These are phyloP conservation scores for Zizania palustris DNA, from an alignment of 202 grass and related monocot genomes.

Conservation along the genomic window DNA sequence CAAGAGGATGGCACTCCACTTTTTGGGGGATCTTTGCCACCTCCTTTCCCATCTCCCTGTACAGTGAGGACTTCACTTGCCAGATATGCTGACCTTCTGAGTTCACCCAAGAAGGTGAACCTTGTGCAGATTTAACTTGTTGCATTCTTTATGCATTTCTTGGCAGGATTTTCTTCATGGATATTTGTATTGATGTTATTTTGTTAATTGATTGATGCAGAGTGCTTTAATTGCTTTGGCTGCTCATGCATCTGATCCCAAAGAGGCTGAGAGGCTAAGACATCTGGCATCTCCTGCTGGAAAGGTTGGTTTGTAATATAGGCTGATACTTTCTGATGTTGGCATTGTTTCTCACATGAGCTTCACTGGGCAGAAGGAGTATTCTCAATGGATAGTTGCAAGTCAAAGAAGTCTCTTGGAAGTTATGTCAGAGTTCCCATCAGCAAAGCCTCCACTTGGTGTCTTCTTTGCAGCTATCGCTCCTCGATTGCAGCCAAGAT, in stretches of 20 bases:
- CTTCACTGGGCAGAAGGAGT: conserved; percentile 60
- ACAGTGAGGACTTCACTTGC: conserved; percentile 61
- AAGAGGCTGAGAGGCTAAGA: conserved; percentile 62
- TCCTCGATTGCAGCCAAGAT: conserved; percentile 67
- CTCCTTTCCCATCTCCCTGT: conserved; percentile 65
- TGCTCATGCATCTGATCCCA: conserved; percentile 57
- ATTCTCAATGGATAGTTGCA: conserved; percentile 70
- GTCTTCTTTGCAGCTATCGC: conserved; percentile 75
- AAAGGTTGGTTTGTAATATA: conserved; percentile 53
- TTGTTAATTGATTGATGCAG: conserved; percentile 39
- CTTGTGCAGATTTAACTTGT: conserved; percentile 4
- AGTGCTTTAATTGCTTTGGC: conserved; percentile 63
- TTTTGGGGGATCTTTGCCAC: conserved; percentile 52
- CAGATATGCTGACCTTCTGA: conserved; percentile 70
- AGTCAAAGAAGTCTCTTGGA: conserved; percentile 76
- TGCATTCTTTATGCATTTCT: neutral
- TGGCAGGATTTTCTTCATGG: neutral
- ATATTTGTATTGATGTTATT: conserved; percentile 8
- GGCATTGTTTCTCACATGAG: conserved; percentile 22
- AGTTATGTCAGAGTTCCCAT: conserved; percentile 67
- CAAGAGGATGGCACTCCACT: conserved; percentile 62
- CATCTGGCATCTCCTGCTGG: conserved; percentile 68
- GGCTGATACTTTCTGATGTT: conserved; percentile 16
- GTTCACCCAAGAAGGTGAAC: conserved; percentile 66
- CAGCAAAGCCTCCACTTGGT: conserved; percentile 62